Base-by-base conservation (phyloP, 1,284 basidiomycete species). In the Ganoderma sinense region DNA sequence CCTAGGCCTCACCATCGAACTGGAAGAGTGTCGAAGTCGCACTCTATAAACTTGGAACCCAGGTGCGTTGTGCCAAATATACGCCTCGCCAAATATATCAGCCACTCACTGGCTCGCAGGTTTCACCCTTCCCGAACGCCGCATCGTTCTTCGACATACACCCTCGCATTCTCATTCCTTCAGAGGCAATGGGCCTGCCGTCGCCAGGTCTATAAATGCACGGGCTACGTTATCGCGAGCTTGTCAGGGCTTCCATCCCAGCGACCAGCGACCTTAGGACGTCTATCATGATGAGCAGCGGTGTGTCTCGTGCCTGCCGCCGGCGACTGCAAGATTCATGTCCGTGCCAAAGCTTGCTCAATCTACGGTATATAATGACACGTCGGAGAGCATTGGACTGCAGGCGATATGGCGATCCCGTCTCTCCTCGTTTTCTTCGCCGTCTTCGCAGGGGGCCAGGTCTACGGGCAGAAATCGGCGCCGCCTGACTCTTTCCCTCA, bases 401-500 rank as follows among this genome's bases (percentile, higher is more conserved):
- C 48, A 51, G 48, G 14, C 48, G 11, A 14, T 23, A 51, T 51
- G 48, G 26, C n/a, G 23, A 26, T 26, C 23, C 48, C 13, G 26
- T 51, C 23, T 51, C 23, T 14, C 48, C 48, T 51, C 48, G 2
- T 13, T 8, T 14, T 51, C 14, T 51, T 7, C 48, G 11, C 48
- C 23, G 13, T 51, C 10, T 20, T 51, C 23, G 23, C 23, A 10
- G 6, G n/a, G 23, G 26, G 23, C 10, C 23, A 51, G 11, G 23
- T 51, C 48, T 26, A 26, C 48, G 48, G 23, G 4, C 48, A 51
- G 26, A 11, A 23, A 11, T 11, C 48, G 13, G 4, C 23, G 11
- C 48, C 48, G 23, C 73, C 73, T 23, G 72, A 71, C 58, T 69
- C 73, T 18, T 74, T 74, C 65, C 77, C 77, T 66, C 75, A 76